Evolutionary conservation across 176 grass and related monocot genomes (phyloP).

Genomic region (Olyra latifolia): DNA sequence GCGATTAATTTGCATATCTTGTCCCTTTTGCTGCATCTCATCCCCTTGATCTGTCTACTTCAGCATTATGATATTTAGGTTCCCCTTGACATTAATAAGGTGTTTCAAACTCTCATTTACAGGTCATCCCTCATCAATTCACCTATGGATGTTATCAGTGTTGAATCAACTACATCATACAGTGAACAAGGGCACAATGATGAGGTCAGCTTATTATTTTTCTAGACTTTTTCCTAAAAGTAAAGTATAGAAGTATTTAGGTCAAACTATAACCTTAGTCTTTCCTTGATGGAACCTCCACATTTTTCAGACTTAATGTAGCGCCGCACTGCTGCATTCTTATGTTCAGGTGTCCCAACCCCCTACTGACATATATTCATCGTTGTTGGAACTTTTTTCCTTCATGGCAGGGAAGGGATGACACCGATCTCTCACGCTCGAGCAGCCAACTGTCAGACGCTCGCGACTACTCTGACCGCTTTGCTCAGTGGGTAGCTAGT

Average conservation of each 20-base stretch:
- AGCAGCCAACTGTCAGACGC: conserved; percentile 26
- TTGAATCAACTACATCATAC: conserved; percentile 54
- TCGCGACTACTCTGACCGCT: conserved; percentile 61
- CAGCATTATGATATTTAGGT: not conserved
- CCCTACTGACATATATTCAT: not conserved
- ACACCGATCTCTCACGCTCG: conserved; percentile 28
- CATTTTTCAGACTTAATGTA: not conserved
- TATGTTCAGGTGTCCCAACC: no score
- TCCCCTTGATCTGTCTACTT: conserved; percentile 1
- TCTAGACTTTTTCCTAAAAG: not conserved
- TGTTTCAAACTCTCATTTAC: conserved; percentile 33
- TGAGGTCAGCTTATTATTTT: conserved; percentile 43
- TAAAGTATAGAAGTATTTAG: not conserved
- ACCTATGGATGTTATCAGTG: conserved; percentile 51
- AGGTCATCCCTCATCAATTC: conserved; percentile 82
- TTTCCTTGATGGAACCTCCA: not conserved
- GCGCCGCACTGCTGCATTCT: not conserved
- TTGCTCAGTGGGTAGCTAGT: conserved; percentile 71
- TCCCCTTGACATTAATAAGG: not conserved
- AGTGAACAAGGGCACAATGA: conserved; percentile 40
- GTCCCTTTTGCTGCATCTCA: not conserved
- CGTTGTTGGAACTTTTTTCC: not conserved
- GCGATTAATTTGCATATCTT: not conserved
- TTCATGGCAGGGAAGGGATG: conserved; percentile 55
- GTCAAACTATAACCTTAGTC: not conserved